A percentile compares a stretch with the other conserved stretches of the same genome.
phyloP scores from a whole-genome alignment of 257 asterid species.

The Paraleonurus japonicus region DNA sequence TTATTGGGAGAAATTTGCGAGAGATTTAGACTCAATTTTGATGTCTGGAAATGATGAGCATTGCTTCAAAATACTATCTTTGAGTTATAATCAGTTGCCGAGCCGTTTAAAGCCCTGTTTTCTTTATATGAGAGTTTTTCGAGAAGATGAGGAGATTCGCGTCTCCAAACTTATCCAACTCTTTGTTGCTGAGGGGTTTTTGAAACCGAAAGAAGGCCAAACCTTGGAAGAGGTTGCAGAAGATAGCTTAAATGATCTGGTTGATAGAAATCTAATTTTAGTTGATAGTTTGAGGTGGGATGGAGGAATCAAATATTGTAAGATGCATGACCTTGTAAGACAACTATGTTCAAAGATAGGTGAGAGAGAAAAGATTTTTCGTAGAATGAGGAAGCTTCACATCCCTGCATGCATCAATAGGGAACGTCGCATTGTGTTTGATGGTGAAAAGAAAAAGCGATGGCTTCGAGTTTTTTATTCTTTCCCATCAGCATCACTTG shows the following conservation, averaged over 20 bases:
- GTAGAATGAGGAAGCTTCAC: not conserved
- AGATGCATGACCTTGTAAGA: conserved; percentile 2
- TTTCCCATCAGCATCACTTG: not conserved
- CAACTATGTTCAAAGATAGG: not conserved
- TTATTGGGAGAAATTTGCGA: not conserved
- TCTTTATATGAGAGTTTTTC: not conserved
- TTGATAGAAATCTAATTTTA: not conserved
- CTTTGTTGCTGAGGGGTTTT: not conserved
- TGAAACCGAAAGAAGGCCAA: not conserved
- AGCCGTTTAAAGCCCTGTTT: not conserved
- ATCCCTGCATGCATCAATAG: not conserved
- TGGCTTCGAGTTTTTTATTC: not conserved
- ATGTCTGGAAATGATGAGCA: not conserved
- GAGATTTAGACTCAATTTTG: not conserved
- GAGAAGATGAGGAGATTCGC: not conserved
- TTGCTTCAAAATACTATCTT: not conserved
- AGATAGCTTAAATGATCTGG: not conserved
- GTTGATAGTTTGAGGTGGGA: not conserved
- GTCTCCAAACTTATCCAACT: not conserved
- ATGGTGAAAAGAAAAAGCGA: not conserved
- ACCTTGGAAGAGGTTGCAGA: not conserved
- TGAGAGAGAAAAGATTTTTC: not conserved
- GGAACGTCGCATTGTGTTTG: not conserved
- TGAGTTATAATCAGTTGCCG: conserved; percentile 1
- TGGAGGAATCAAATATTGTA: not conserved